Evolutionary conservation across 2,329 filamentous ascomycete genomes (phyloP), one percentile per base, ranked within the genome.

Genomic region (Fusarium abutilonis): DNA sequence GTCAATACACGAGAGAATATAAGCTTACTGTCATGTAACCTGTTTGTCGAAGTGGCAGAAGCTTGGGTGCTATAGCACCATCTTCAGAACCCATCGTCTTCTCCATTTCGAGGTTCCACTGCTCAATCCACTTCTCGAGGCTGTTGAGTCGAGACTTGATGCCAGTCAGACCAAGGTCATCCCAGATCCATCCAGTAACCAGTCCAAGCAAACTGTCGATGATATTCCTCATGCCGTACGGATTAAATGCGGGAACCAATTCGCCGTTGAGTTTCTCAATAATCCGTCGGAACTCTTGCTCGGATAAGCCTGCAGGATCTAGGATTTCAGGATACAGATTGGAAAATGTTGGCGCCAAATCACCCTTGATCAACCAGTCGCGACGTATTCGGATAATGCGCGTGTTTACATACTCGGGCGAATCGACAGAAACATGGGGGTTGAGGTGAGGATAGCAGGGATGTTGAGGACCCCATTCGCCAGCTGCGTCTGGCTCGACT

Each of bases 241-340:
- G 94, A 70, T 90, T 86, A 74, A 96, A 97, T 0, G 89, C 88
- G n/a, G 83, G 83, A 35, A 89, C 79, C 14, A 98, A 79, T 63
- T 92, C 87, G 11, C 84, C 78, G 72, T 99, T 99, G 50, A 98
- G 83, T 70, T 88, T 90, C 56, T 93, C 87, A 52, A 99, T 86
- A 28, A 98, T 79, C 10, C 83, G 82, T 4, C 95, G 87, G 72
- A 99, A 99, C 69, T 96, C 92, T 56, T 89, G 88, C 75, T 99
- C 95, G 1, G 86, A 84, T 39, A 99, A 79, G 29, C 93, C 86
- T 0, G 86, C 86, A 1, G 93, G 92, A 66, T 97, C 93, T 8
- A 99, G 81, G 55, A 99, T 96, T 73, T 99, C 95, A 0, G 95
- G 95, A 71, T 99, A 99, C 3, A 97, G 82, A 70, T 98, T 97